Evolutionary conservation across 106 monocot species (phyloP).

Genomic region (Cymbidium sinense): DNA sequence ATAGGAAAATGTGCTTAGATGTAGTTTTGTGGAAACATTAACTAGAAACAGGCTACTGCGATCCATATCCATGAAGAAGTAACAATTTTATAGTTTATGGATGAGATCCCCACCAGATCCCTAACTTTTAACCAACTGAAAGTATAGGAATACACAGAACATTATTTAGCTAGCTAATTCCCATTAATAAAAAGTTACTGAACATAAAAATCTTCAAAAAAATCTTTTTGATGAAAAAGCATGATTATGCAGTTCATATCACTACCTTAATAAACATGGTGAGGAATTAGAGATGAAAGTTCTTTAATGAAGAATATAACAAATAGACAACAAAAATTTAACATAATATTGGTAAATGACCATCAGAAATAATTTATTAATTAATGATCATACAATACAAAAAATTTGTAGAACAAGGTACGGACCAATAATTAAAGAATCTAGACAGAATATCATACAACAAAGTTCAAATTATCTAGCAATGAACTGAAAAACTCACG

Average conservation of each 20-base stretch:
- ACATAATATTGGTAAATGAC: not conserved
- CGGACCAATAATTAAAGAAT: not conserved
- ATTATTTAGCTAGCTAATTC: not conserved
- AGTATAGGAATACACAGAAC: not conserved
- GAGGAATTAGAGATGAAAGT: no score
- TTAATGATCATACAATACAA: not conserved
- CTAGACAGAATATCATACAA: not conserved
- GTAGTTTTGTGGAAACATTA: not conserved
- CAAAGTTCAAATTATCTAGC: not conserved
- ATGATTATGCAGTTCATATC: no score
- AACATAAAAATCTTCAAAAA: no score
- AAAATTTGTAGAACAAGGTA: not conserved
- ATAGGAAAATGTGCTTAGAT: not conserved
- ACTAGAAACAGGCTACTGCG: not conserved
- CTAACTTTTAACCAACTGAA: not conserved
- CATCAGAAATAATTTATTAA: slow-evolving; percentile 1
- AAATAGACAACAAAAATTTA: not conserved
- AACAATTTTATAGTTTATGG: not conserved
- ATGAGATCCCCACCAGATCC: not conserved
- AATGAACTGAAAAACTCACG: slow-evolving; percentile 39
- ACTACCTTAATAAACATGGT: no score
- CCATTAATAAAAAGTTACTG: not conserved
- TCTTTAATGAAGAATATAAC: no score
- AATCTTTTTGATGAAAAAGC: no score
- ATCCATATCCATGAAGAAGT: not conserved